Evolutionary conservation across 2,329 filamentous ascomycete species (phyloP).

Genomic region (Annulohypoxylon truncatum): DNA sequence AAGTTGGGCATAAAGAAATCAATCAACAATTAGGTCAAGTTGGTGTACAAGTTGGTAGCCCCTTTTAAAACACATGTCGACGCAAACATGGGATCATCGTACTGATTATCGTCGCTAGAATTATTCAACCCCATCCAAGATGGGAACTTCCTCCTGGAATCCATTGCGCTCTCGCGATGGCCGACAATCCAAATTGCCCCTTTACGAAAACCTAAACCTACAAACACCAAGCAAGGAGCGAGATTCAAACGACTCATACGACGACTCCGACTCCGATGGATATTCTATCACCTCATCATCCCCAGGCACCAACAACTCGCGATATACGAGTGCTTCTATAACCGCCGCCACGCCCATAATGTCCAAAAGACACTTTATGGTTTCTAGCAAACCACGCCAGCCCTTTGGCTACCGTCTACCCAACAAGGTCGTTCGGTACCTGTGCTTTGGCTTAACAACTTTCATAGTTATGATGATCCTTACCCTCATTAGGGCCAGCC

Average conservation of each 20-base stretch:
- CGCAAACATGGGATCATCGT: not conserved
- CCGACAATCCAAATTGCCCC: constrained; percentile 57
- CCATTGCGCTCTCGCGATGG: constrained; percentile 60
- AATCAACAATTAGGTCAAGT: not conserved
- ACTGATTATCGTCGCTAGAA: constrained; percentile 18
- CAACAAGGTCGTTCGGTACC: constrained; percentile 79
- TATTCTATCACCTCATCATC: constrained; percentile 58
- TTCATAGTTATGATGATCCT: constrained; percentile 81
- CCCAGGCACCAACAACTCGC: constrained; percentile 60
- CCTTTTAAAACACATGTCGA: not conserved
- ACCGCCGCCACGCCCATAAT: constrained; percentile 59
- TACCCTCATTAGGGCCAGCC: constrained; percentile 78
- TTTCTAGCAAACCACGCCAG: constrained; percentile 50
- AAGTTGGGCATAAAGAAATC: constrained; percentile 16
- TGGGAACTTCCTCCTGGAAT: constrained; percentile 63
- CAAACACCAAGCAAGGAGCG: constrained; percentile 60
- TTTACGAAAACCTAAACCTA: constrained; percentile 62
- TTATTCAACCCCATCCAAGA: constrained; percentile 47
- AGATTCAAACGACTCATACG: constrained; percentile 63
- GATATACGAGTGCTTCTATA: constrained; percentile 62
- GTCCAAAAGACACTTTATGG: constrained; percentile 53
- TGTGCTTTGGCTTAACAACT: constrained; percentile 77
- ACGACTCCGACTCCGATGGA: constrained; percentile 55
- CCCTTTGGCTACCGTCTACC: constrained; percentile 71
- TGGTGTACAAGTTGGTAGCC: constrained; percentile 30